phyloP scores from a whole-genome alignment of 1,284 basidiomycete species.

The Hymenochaete sp. region DNA sequence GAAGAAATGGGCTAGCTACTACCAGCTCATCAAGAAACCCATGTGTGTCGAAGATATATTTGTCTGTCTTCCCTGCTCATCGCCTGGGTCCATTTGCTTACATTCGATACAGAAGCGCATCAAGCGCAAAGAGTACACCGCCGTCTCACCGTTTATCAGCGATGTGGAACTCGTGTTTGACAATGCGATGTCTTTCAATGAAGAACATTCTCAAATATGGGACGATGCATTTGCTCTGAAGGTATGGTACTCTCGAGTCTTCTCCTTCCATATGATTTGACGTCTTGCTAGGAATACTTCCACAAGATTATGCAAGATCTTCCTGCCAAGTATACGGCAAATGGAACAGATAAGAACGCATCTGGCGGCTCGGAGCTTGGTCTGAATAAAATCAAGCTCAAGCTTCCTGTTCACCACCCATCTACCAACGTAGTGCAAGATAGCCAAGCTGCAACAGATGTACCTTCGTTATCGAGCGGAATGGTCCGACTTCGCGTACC shows the following conservation, averaged over 20 bases:
- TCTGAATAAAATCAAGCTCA: conserved; percentile 56
- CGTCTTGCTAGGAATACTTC: conserved; percentile 50
- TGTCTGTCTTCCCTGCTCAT: conserved; percentile 37
- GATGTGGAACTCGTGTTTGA: conserved; percentile 87
- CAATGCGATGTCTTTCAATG: conserved; percentile 82
- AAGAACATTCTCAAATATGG: conserved; percentile 69
- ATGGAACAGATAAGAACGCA: conserved; percentile 19
- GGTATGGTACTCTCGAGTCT: conserved; percentile 33
- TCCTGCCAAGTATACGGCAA: conserved; percentile 41
- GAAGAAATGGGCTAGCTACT: conserved; percentile 78
- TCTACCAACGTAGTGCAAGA: neutral
- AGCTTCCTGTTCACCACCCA: conserved; percentile 35
- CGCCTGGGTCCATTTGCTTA: conserved; percentile 11
- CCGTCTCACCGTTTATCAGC: conserved; percentile 63
- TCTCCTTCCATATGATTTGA: conserved; percentile 15
- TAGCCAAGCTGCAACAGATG: neutral
- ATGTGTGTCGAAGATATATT: conserved; percentile 76
- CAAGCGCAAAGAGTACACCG: conserved; percentile 65
- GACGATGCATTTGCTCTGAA: conserved; percentile 59
- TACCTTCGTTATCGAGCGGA: neutral
- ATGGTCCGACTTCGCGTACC: conserved; percentile 14
- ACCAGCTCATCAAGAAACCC: conserved; percentile 75
- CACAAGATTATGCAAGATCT: conserved; percentile 66
- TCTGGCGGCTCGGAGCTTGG: conserved; percentile 38
- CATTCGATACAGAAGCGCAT: conserved; percentile 50